Conservation (phyloP, 1,139 yeast species). For the Hyphopichia burtonii region DNA sequence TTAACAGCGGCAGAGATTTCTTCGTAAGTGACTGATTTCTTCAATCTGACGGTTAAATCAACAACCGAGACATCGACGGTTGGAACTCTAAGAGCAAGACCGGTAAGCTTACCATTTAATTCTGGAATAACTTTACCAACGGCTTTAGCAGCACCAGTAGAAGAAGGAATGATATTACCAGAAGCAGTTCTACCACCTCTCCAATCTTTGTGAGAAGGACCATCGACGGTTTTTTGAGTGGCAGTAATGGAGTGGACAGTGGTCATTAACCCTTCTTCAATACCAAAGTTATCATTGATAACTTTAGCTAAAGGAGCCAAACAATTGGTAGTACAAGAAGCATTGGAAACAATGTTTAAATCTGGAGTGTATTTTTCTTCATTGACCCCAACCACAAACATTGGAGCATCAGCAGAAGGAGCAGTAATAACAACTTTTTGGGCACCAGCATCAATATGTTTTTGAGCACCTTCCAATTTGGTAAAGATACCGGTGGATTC, state of each 20-base stretch:
- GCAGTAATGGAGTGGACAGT: conserved; percentile 90
- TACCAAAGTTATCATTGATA: conserved; percentile 74
- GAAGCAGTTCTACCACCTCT: conserved; percentile 94
- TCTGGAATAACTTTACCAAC: conserved; percentile 89
- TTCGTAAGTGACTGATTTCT: conserved; percentile 69
- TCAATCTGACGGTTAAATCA: conserved; percentile 51
- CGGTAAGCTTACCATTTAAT: conserved; percentile 85
- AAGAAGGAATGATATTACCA: conserved; percentile 85
- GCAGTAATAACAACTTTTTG: conserved; percentile 88
- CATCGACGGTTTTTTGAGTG: conserved; percentile 88
- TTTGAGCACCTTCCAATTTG: conserved; percentile 71
- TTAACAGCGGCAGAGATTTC: conserved; percentile 73
- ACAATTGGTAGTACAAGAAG: conserved; percentile 91
- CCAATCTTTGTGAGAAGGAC: conserved; percentile 94
- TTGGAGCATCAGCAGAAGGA: conserved; percentile 85
- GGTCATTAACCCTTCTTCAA: conserved; percentile 88
- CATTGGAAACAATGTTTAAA: conserved; percentile 74
- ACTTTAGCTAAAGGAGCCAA: conserved; percentile 87
- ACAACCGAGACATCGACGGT: conserved; percentile 79
- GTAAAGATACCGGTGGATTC: conserved; percentile 93
- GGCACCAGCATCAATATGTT: conserved; percentile 84
- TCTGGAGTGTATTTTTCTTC: conserved; percentile 69
- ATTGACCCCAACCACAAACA: conserved; percentile 86
- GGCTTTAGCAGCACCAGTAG: conserved; percentile 93
- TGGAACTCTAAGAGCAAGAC: conserved; percentile 87